Evolutionary conservation across 192 early-diverging fungal species (phyloP).

Genomic region (Powellomyces hirtus): DNA sequence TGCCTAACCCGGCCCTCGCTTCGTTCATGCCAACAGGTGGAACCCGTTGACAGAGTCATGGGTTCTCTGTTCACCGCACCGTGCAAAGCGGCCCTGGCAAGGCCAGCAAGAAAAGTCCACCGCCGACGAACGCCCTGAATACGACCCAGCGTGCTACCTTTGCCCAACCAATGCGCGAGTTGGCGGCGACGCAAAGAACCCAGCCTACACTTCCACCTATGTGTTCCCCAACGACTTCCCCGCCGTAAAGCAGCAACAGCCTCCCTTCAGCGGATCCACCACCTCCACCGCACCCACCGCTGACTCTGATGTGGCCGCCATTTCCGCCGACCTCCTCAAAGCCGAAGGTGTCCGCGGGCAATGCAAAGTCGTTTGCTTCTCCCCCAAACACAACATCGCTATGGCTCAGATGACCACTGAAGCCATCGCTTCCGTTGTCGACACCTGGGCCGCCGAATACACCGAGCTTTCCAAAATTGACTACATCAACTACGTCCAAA

Average conservation of each 20-base stretch:
- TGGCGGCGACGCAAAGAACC: slow-evolving; percentile 66
- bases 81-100: slow-evolving; percentile 92
- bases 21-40: slow-evolving; percentile 74
- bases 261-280: slow-evolving; percentile 24
- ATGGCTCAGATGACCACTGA: slow-evolving; percentile 76
- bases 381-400: slow-evolving; percentile 83
- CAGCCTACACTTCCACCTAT: slow-evolving; percentile 74
- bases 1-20: no score
- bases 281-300: slow-evolving; percentile 1
- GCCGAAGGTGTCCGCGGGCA: slow-evolving; percentile 57
- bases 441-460: slow-evolving; percentile 71
- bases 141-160: slow-evolving; percentile 78
- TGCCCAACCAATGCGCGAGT: slow-evolving; percentile 81
- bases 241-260: slow-evolving; percentile 70
- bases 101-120: slow-evolving; percentile 56
- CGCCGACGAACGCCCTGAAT: slow-evolving; percentile 46
- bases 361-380: slow-evolving; percentile 92
- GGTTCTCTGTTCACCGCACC: slow-evolving; percentile 97
- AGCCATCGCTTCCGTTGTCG: slow-evolving; percentile 68
- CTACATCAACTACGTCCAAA: slow-evolving; percentile 77
- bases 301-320: background rate
- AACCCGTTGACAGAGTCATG: slow-evolving; percentile 90
- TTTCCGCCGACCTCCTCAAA: slow-evolving; percentile 24
- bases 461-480: slow-evolving; percentile 47
- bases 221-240: slow-evolving; percentile 94